phyloP scores from a whole-genome alignment of 164 flowering plant genomes.

The Akebia trifoliata region DNA sequence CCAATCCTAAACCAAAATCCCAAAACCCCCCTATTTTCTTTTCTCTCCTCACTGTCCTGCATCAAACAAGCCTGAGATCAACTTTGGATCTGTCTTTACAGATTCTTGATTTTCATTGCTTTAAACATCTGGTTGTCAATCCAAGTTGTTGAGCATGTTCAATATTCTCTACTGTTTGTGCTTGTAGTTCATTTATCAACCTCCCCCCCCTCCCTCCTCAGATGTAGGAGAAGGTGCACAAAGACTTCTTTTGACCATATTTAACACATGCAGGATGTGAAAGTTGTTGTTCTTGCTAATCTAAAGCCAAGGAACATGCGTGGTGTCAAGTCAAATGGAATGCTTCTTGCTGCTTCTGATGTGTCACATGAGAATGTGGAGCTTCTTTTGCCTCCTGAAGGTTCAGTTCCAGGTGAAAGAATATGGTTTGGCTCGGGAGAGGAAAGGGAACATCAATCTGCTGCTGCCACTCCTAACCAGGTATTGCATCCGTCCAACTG shows the following conservation, averaged over 20 bases:
- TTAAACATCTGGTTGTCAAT: not conserved
- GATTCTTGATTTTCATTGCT: not conserved
- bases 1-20: no score
- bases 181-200: not conserved
- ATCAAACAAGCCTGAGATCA: no score
- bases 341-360: constrained; percentile 96
- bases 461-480: constrained; percentile 78
- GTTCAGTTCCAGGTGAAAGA: constrained; percentile 75
- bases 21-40: no score
- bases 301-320: constrained; percentile 96
- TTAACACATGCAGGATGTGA: constrained; percentile 29
- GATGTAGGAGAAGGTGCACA: no score
- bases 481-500: constrained; percentile 16
- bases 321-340: constrained; percentile 83
- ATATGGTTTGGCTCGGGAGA: constrained; percentile 80
- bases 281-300: constrained; percentile 83
- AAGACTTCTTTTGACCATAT: no score
- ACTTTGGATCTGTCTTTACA: not conserved
- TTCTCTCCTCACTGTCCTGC: no score
- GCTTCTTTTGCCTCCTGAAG: constrained; percentile 84
- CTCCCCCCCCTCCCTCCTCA: not conserved
- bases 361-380: constrained; percentile 86
- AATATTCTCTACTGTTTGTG: not conserved
- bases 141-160: not conserved
- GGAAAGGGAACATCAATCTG: constrained; percentile 42